phyloP scores from a whole-genome alignment of 305 asterid species.

The Lippia alba region DNA sequence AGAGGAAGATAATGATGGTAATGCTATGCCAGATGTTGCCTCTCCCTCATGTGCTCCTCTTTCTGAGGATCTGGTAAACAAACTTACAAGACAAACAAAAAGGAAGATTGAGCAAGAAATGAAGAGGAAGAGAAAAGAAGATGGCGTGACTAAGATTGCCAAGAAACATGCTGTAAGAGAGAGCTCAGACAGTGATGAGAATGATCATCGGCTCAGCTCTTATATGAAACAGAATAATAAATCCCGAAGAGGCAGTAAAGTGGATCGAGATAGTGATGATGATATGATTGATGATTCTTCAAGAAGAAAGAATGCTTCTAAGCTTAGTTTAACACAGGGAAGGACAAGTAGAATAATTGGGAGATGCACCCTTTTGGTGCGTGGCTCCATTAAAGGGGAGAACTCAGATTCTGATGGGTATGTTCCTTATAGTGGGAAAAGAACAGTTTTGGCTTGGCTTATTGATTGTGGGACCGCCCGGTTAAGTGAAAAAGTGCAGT shows the following conservation, averaged over 20 bases:
- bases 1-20: conserved; percentile 54
- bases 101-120: conserved; percentile 80
- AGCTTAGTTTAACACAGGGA: conserved; percentile 54
- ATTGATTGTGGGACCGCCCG: conserved; percentile 75
- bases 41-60: conserved; percentile 67
- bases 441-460: conserved; percentile 88
- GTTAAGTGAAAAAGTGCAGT: conserved; percentile 82
- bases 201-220: conserved; percentile 37
- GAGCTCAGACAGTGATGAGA: conserved; percentile 53
- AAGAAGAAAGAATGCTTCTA: conserved; percentile 37
- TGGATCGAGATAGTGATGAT: conserved; percentile 45
- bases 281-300: conserved; percentile 42
- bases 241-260: conserved; percentile 44
- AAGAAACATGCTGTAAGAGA: conserved; percentile 44
- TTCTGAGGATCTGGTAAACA: conserved; percentile 79
- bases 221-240: conserved; percentile 40
- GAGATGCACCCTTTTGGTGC: conserved; percentile 86
- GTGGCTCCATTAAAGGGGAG: conserved; percentile 65
- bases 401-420: conserved; percentile 70
- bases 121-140: conserved; percentile 69
- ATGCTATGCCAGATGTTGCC: conserved; percentile 43
- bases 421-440: conserved; percentile 78
- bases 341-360: conserved; percentile 69
- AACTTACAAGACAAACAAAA: conserved; percentile 90
- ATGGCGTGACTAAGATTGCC: conserved; percentile 41